Percentiles rank a stretch among this genome's conserved stretches.
Evolutionary conservation across 2,329 filamentous ascomycete genomes (phyloP).

Genomic region (Xylaria sp.): DNA sequence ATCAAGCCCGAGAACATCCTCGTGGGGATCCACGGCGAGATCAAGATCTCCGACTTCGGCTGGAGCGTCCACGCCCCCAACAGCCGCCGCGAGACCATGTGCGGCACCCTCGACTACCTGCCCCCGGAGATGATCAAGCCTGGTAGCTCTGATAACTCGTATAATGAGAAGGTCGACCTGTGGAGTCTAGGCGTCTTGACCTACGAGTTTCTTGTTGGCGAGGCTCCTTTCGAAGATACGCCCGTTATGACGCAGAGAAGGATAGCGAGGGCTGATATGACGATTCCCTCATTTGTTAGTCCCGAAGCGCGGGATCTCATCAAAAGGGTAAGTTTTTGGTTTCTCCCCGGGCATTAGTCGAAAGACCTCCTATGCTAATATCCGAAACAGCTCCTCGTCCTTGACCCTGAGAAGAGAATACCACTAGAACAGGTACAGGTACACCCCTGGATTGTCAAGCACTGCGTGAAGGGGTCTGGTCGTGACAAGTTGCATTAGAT

Average conservation of each 20-base stretch:
- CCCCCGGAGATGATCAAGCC: slow-evolving; percentile 97
- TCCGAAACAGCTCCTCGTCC: slow-evolving; percentile 76
- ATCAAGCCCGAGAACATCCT: slow-evolving; percentile 99
- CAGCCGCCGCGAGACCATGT: slow-evolving; percentile 93
- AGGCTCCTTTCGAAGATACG: slow-evolving; percentile 96
- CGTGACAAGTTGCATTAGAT: slow-evolving; percentile 58
- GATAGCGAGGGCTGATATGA: slow-evolving; percentile 91
- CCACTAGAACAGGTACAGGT: slow-evolving; percentile 86
- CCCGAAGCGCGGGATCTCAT: slow-evolving; percentile 92
- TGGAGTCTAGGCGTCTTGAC: slow-evolving; percentile 96
- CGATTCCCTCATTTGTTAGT: slow-evolving; percentile 89
- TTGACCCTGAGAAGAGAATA: slow-evolving; percentile 94
- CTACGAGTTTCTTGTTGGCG: slow-evolving; percentile 95
- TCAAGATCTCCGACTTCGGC: slow-evolving; percentile 98
- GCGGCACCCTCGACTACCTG: slow-evolving; percentile 95
- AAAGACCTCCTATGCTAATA: slow-evolving; percentile 24
- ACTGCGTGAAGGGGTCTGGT: slow-evolving; percentile 78
- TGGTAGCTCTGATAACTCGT: slow-evolving; percentile 84
- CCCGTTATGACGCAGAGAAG: slow-evolving; percentile 92
- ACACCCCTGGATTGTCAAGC: slow-evolving; percentile 97
- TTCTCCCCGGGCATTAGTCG: not conserved
- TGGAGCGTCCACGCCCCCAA: slow-evolving; percentile 99
- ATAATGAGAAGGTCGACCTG: slow-evolving; percentile 94
- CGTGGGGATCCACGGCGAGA: slow-evolving; percentile 94
- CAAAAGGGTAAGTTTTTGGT: slow-evolving; percentile 73